Evolutionary conservation across 371 early-diverging fungal species (phyloP).

Genomic region (Apophysomyces trapeziformis): DNA sequence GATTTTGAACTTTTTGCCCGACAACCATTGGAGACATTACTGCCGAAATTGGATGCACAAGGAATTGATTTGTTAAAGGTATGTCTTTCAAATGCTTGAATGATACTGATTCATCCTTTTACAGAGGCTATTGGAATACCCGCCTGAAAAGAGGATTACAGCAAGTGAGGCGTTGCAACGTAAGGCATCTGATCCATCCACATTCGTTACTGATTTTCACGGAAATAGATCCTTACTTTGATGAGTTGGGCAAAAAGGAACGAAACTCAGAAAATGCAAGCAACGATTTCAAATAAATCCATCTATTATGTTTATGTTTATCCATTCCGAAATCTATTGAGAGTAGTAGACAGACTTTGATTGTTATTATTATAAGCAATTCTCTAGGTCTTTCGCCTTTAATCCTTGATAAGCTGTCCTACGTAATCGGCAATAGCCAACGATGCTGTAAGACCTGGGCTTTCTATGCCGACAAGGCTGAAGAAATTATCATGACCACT

Average conservation of each 20-base stretch:
- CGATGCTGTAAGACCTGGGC: slow-evolving; percentile 87
- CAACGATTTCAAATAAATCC: slow-evolving; percentile 16
- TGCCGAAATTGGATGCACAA: slow-evolving; percentile 81
- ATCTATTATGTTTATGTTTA: no score
- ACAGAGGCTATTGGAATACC: slow-evolving; percentile 69
- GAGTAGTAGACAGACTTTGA: neutral
- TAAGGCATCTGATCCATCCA: slow-evolving; percentile 37
- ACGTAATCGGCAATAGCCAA: slow-evolving; percentile 85
- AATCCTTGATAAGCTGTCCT: slow-evolving; percentile 32
- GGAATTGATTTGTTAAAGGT: slow-evolving; percentile 83
- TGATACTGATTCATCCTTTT: neutral
- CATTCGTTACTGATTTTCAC: neutral
- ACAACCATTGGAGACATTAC: slow-evolving; percentile 66
- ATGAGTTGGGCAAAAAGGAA: slow-evolving; percentile 53
- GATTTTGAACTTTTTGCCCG: slow-evolving; percentile 78
- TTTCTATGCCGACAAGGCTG: slow-evolving; percentile 86
- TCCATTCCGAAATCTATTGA: neutral
- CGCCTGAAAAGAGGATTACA: slow-evolving; percentile 76
- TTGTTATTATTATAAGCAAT: no score
- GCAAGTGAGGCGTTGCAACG: slow-evolving; percentile 75
- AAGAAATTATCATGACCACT: slow-evolving; percentile 63
- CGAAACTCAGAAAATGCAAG: slow-evolving; percentile 12
- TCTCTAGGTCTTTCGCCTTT: no score
- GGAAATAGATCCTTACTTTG: slow-evolving; percentile 54
- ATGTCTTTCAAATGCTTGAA: slow-evolving; percentile 14